Percentiles rank a stretch among this genome's conserved stretches.
phyloP scores from a whole-genome alignment of 768 basidiomycete genomes.

The Boletus huronensis region DNA sequence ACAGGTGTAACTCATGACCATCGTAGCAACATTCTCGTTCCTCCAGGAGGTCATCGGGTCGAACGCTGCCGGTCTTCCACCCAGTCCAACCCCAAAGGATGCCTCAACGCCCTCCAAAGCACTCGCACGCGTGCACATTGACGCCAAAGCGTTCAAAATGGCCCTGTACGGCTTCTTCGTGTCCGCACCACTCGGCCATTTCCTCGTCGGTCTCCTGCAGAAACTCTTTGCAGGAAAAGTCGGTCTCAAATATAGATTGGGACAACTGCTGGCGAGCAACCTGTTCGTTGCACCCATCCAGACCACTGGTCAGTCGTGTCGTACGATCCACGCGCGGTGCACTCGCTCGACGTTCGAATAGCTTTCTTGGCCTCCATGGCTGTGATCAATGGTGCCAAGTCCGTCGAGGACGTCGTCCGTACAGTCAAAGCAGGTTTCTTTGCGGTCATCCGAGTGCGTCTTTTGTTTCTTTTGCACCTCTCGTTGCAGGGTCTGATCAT shows the following conservation, averaged over 20 bases:
- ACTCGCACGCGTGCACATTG: slow-evolving; percentile 56
- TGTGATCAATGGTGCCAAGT: slow-evolving; percentile 75
- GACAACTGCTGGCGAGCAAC: slow-evolving; percentile 73
- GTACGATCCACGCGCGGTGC: background rate
- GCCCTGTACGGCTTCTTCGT: slow-evolving; percentile 78
- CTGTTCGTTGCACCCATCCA: slow-evolving; percentile 76
- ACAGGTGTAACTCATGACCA: background rate
- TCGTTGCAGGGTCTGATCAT: background rate
- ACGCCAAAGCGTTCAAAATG: slow-evolving; percentile 78
- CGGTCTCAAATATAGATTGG: slow-evolving; percentile 57
- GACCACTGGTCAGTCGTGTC: slow-evolving; percentile 48
- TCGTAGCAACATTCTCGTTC: slow-evolving; percentile 51
- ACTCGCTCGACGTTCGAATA: slow-evolving; percentile 20
- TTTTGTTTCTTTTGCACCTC: background rate
- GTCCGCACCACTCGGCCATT: slow-evolving; percentile 78
- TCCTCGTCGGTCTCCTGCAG: slow-evolving; percentile 69
- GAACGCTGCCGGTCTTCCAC: slow-evolving; percentile 60
- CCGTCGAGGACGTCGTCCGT: slow-evolving; percentile 57
- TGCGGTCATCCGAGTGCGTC: slow-evolving; percentile 63
- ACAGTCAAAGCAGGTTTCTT: slow-evolving; percentile 74
- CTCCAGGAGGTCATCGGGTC: slow-evolving; percentile 82
- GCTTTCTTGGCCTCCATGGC: slow-evolving; percentile 80
- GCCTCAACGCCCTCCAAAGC: slow-evolving; percentile 49
- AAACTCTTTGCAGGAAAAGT: slow-evolving; percentile 74
- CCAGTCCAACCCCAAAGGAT: slow-evolving; percentile 47